These are phyloP conservation scores for Cladosporium sp. DNA, from an alignment of 2,329 filamentous ascomycete species.

Conservation along the genomic window DNA sequence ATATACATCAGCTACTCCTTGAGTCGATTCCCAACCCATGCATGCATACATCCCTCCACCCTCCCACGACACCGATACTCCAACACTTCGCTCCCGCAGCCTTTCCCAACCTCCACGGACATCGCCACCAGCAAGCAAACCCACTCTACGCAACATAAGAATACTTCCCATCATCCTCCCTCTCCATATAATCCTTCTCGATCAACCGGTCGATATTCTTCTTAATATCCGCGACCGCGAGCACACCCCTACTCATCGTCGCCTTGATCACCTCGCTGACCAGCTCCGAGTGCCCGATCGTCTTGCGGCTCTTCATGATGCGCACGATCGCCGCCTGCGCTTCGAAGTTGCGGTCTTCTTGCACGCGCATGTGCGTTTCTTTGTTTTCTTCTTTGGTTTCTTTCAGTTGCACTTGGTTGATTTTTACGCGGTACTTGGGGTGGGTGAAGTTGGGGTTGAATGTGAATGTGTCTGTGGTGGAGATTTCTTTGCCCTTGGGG, in stretches of 20 bases:
- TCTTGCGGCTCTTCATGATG: conserved; percentile 94
- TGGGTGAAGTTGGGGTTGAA: conserved; percentile 76
- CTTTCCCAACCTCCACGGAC: too few species aligned
- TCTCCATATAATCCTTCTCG: conserved; percentile 89
- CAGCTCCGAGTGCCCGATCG: conserved; percentile 78
- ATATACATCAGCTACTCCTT: too few species aligned
- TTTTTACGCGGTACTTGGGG: conserved; percentile 87
- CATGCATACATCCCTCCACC: too few species aligned
- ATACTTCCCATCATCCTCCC: conserved; percentile 61
- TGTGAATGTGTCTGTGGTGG: conserved; percentile 73
- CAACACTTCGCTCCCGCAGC: too few species aligned
- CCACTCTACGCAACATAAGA: conserved; percentile 46
- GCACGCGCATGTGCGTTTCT: conserved; percentile 85
- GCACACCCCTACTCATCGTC: conserved; percentile 78
- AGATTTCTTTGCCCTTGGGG: conserved; percentile 75
- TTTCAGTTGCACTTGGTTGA: conserved; percentile 97
- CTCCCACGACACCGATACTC: too few species aligned
- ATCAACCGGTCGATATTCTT: conserved; percentile 95
- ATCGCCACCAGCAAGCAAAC: too few species aligned
- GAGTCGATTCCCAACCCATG: too few species aligned
- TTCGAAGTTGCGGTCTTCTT: conserved; percentile 87
- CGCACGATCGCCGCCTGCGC: conserved; percentile 95
- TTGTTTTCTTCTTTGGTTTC: conserved; percentile 95
- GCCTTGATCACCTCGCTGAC: conserved; percentile 89
- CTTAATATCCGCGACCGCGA: conserved; percentile 88